Base-by-base conservation (phyloP, 768 basidiomycete genomes). In the Termitomyces sp. region DNA sequence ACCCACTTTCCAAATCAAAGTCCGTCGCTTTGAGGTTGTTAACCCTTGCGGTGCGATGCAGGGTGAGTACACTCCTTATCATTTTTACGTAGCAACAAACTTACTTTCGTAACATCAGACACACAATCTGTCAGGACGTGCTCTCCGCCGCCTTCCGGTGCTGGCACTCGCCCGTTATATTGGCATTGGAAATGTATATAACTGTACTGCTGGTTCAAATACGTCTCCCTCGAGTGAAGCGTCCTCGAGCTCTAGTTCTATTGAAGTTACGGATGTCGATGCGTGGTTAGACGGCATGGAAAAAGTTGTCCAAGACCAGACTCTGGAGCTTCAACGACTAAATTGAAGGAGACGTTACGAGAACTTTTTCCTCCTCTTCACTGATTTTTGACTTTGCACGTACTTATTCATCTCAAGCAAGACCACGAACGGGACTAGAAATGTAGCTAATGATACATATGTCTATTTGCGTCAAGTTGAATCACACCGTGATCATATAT, bases 61-160 rank as follows among this genome's bases (percentile, higher is more conserved):
- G 84, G 70, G 95, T 95, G 75, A 64, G 88, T 74, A 31, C 30
- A n/a, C 31, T 9, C 45, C 48, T 52, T 42, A 33, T 44, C 36
- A n/a, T 44, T 55, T 16, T 39, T 55, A 44, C 48, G 12, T 13
- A 57, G 16, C 55, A 18, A 57, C 51, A 55, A 42, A 58, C 51
- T n/a, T 56, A 58, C 51, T n/a, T 56, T 31, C 33, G 42, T 33
- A 18, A 39, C 31, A 34, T 11, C 56, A 91, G 89, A 70, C 70
- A 18, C 86, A 93, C 69, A 82, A 82, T n/a, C 85, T 98, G 80
- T 97, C 95, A 16, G 97, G 97, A 15, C 87, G 97, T 37, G 88
- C 92, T 1, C 80, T 99, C 13, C 85, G 97, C 13, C 86, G 95
- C 7, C 78, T 99, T n/a, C 97, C 97, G 3, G 93, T 98, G 48